Base-by-base conservation (phyloP, 345 rosid species). In the Anacardium occidentale region DNA sequence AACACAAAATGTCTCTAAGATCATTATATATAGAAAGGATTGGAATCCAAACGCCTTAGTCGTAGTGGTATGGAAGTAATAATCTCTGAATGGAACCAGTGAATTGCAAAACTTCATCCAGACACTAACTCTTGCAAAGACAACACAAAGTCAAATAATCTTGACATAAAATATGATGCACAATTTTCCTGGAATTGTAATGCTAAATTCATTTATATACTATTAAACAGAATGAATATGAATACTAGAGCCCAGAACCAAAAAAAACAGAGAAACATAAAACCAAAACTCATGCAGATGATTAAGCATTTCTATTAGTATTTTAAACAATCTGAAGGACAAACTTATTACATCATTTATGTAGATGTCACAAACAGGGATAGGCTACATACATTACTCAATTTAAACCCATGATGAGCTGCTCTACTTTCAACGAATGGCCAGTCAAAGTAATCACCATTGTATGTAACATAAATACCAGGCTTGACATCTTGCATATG, bases 401-500 rank as follows among this genome's bases (percentile, higher is more conserved):
- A 90, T 78, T 83, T 88, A 64, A 90, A 57, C 65, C 90, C 97
- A 75, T 94, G 96, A 85, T 85, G 77, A n/a, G 96, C 84, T 77
- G 98, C 98, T 85, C 98, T 89, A 60, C 75, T 87, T 84, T 94
- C 98, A 79, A 94, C 62, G 84, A 94, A 94, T 55, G 98, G 98
- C 98, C 98, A 94, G 77, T 94, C 98, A 76, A 94, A 94, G 73
- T 70, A 92, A 80, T 94, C 98, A 59, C 98, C 98, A 15, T 92
- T 94, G 76, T 94, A 94, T 21, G 98, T 92, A 59, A 94, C 98
- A 85, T 89, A 94, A 75, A 94, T 88, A 73, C 98, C 90, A 45
- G 98, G 98, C 84, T 92, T 94, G 80, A 89, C 84, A 60, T 89
- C 96, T 83, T 82, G 91, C 98, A 94, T 94, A 80, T 94, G 98